Base-by-base conservation (phyloP, 139 green algal species). In the Prasinococcaceae sp. region DNA sequence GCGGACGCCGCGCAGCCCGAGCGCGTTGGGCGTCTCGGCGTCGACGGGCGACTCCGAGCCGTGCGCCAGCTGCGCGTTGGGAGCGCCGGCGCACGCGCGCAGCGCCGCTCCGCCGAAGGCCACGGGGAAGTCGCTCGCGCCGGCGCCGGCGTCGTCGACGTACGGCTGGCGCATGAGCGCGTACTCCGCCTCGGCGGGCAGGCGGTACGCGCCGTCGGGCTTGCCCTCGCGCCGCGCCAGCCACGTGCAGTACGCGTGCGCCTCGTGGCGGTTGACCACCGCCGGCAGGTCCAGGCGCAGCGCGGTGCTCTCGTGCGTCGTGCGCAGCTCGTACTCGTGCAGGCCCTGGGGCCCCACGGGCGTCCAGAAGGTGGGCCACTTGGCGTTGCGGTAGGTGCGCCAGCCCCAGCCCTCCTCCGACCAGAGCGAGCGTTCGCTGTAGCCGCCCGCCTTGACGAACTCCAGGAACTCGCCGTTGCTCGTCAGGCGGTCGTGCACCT, bases 321-420 rank as follows among this genome's bases (percentile, higher is more conserved):
- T 56, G 25, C 79, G 72, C 64, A 88, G 69, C 16, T 53, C 6
- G 22, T 39, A 53, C 64, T 76, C 29, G 24, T 69, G 68, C 16
- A 65, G 27, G 42, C 58, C 76, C 50, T 75, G 63, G 12, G 76
- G 73, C 1, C 77, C 77, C 10, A 78, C 61, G 0, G 63, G 69
- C 50, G 82, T 72, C 79, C 79, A 88, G 53, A 88, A 88, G 32
- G 73, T 74, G 30, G 79, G 79, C 79, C 78, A 85, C 69, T 88
- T 85, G 44, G 78, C 76, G 53, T 88, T 88, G 51, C 79, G 66
- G 73, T 84, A 88, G 12, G 78, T 82, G 52, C 58, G 52, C 65
- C 79, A 88, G 25, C 59, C 68, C 79, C 77, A 88, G 59, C 79
- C 79, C 54, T 85, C 74, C 22, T 74, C 53, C 40, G 48, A 69